Evolutionary conservation across 129 eudicot species (phyloP), one percentile per base, ranked within the genome.

Genomic region (Saposhnikovia divaricata): DNA sequence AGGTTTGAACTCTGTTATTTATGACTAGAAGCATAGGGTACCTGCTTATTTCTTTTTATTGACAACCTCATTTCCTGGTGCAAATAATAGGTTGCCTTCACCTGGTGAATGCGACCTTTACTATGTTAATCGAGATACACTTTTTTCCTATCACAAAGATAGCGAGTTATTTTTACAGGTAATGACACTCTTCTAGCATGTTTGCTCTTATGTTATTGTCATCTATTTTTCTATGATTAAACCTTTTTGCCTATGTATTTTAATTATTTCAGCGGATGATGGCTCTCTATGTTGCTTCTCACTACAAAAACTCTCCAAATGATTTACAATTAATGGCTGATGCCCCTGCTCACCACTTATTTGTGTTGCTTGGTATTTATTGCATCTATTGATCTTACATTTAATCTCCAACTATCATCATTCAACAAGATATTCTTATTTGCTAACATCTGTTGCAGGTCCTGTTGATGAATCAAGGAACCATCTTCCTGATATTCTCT

Each of bases 271-370:
- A 94, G 98, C 80, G 98, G 80, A 94, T 94, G 98, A 94, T 94
- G 98, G 97, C 97, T 31, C 90, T 94, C 10, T 90, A 88, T 77
- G 98, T 94, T 86, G 98, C 98, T 38, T 94, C 98, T 83, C 98
- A 94, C 87, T 94, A 90, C 89, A 94, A 94, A 81, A 91, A 94
- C 82, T 94, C 98, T 77, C 98, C 98, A 48, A 90, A 92, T 85
- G 98, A 94, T 87, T 86, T 94, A 75, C 98, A 94, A 85, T 73
- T 94, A 79, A 86, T 94, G 92, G 97, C 98, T 78, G 98, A 94
- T 86, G 97, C 97, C 77, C 97, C 98, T 71, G 98, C 97, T 53
- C 97, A 94, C 87, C 98, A 90, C 88, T 82, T 94, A 82, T 94
- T 94, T 82, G 97, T 94, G 80, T 85, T 94, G 78, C 96, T 94